phyloP scores from a whole-genome alignment of 1,139 yeast species.

The Zygotorulaspora mrakii region DNA sequence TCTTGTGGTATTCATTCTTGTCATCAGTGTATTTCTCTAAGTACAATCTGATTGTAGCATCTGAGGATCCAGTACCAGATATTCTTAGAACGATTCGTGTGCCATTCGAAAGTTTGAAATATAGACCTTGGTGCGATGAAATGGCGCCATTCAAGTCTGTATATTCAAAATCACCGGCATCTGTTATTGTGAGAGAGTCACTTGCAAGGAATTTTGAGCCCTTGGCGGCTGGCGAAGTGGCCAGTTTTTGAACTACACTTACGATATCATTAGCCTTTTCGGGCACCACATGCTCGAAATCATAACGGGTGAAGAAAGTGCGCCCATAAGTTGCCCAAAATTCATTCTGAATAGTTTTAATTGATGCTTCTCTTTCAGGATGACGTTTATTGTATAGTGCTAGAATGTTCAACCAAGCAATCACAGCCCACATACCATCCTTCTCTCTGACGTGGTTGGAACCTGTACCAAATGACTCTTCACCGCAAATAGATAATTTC shows the following conservation, averaged over 20 bases:
- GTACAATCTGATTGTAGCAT: slow-evolving; percentile 93
- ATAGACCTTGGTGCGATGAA: slow-evolving; percentile 87
- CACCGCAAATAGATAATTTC: slow-evolving; percentile 94
- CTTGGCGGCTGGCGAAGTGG: slow-evolving; percentile 42
- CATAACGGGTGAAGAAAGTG: slow-evolving; percentile 96
- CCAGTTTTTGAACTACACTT: slow-evolving; percentile 49
- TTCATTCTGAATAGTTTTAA: slow-evolving; percentile 71
- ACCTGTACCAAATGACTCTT: slow-evolving; percentile 97
- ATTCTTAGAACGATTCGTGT: slow-evolving; percentile 84
- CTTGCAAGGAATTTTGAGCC: slow-evolving; percentile 44
- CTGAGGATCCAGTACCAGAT: slow-evolving; percentile 97
- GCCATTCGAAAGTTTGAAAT: slow-evolving; percentile 75
- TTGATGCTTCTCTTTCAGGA: slow-evolving; percentile 59
- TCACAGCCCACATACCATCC: slow-evolving; percentile 96
- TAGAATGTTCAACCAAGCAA: slow-evolving; percentile 94
- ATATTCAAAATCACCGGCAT: slow-evolving; percentile 86
- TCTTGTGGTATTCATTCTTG: slow-evolving; percentile 44
- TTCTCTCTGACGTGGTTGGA: slow-evolving; percentile 96
- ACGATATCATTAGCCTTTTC: slow-evolving; percentile 75
- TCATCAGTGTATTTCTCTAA: slow-evolving; percentile 79
- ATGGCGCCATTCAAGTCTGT: slow-evolving; percentile 94
- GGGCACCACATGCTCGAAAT: slow-evolving; percentile 75
- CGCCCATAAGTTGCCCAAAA: slow-evolving; percentile 95
- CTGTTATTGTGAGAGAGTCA: slow-evolving; percentile 52
- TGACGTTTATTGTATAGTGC: slow-evolving; percentile 67